Conservation (phyloP, 257 asterid species). For the Parsonsia alboflavescens region DNA sequence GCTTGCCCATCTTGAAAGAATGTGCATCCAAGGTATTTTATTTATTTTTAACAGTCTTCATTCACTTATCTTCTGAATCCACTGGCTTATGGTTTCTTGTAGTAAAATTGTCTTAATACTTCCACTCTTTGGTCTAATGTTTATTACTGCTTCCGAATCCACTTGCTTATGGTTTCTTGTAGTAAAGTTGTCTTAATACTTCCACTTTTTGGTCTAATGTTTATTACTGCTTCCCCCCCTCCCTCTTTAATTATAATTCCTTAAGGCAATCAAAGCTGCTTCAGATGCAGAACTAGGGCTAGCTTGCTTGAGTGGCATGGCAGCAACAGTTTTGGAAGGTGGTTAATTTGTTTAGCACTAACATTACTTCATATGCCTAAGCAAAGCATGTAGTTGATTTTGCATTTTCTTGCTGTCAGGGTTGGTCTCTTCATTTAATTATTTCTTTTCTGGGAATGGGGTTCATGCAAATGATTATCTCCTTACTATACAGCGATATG, state of each 20-base stretch:
- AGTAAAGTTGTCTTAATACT: neutral
- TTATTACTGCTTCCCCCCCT: neutral
- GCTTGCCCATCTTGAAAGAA: constrained; percentile 64
- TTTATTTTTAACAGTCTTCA: neutral
- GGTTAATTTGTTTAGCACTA: constrained; percentile 17
- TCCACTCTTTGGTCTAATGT: neutral
- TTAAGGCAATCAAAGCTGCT: constrained; percentile 76
- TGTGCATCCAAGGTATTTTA: constrained; percentile 76
- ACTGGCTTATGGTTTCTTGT: neutral
- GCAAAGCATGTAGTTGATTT: constrained; percentile 16
- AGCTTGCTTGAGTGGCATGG: constrained; percentile 70
- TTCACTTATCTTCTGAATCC: constrained; percentile 5
- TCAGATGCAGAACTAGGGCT: constrained; percentile 63
- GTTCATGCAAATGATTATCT: constrained; percentile 63
- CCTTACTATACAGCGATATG: constrained; percentile 54
- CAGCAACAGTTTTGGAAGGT: constrained; percentile 71
- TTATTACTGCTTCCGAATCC: neutral
- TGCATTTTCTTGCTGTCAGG: constrained; percentile 45
- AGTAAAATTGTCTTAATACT: neutral
- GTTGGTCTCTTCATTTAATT: constrained; percentile 70
- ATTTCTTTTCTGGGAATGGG: constrained; percentile 76
- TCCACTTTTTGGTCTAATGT: neutral
- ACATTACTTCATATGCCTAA: constrained; percentile 12
- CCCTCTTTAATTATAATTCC: constrained; percentile 20
- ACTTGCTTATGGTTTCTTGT: neutral